phyloP scores from a whole-genome alignment of 208 protist species.

The Eutreptiella sp. region DNA sequence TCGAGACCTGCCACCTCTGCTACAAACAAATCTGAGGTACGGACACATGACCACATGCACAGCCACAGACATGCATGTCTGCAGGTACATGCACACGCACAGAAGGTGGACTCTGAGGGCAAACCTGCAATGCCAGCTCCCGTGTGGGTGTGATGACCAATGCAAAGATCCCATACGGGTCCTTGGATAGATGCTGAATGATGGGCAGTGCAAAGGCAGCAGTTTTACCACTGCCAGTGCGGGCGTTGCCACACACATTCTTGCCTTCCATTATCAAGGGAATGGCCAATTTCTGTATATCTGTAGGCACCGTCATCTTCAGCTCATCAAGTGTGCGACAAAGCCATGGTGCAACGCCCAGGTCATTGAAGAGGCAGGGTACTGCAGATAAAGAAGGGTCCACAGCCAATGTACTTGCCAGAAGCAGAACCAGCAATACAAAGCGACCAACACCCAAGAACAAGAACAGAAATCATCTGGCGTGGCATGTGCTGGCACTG shows the following conservation, averaged over 20 bases:
- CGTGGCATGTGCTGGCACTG: too few species aligned
- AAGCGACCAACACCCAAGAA: too few species aligned
- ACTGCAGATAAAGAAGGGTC: too few species aligned
- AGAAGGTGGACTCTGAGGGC: constrained; percentile 50
- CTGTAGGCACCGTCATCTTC: constrained; percentile 46
- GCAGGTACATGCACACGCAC: too few species aligned
- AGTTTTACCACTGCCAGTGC: constrained; percentile 96
- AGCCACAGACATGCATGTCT: too few species aligned
- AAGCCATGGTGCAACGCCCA: constrained; percentile 19
- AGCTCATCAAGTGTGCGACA: neutral
- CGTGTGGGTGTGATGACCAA: constrained; percentile 93
- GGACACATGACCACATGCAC: too few species aligned
- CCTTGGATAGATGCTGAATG: constrained; percentile 80
- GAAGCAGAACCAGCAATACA: too few species aligned
- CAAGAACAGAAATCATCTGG: too few species aligned
- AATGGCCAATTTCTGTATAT: constrained; percentile 66
- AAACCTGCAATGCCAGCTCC: constrained; percentile 92
- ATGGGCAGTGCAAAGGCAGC: constrained; percentile 96
- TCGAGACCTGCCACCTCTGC: too few species aligned
- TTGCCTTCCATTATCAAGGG: constrained; percentile 60
- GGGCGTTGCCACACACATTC: constrained; percentile 83
- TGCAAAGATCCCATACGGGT: constrained; percentile 93
- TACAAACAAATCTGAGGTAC: too few species aligned
- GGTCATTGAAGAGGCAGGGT: constrained; percentile 14
- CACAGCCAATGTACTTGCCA: too few species aligned